Evolutionary conservation across 345 rosid species (phyloP).

Genomic region (Erodium maritimum): DNA sequence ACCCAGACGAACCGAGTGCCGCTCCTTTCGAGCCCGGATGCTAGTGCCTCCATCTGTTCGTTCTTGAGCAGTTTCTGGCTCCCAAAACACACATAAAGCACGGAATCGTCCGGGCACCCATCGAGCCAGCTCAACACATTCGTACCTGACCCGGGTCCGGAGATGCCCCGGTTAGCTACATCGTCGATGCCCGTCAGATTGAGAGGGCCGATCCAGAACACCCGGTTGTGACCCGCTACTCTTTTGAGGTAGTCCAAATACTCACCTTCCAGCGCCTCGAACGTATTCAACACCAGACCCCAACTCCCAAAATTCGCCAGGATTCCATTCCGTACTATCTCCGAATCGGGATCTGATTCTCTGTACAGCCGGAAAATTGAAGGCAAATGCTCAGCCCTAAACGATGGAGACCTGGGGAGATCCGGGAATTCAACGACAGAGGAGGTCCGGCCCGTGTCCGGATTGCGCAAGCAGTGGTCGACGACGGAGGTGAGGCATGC

Average conservation of each 20-base stretch:
- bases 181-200: slow-evolving; percentile 25
- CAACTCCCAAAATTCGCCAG: slow-evolving; percentile 22
- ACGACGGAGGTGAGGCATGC: slow-evolving; percentile 19
- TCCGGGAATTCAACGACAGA: slow-evolving; percentile 21
- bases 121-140: slow-evolving; percentile 37
- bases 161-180: too few relatives aligned
- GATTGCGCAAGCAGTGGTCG: slow-evolving; percentile 20
- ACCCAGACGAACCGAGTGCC: slow-evolving; percentile 5
- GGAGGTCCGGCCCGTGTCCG: slow-evolving; percentile 7
- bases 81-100: slow-evolving; percentile 55
- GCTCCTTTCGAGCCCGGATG: slow-evolving; percentile 17
- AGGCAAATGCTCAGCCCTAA: slow-evolving; percentile 41
- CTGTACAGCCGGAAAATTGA: slow-evolving; percentile 16
- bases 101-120: slow-evolving; percentile 36
- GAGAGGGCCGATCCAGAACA: slow-evolving; percentile 50
- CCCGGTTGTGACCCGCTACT: slow-evolving; percentile 30
- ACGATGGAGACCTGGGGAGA: slow-evolving; percentile 43
- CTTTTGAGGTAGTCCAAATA: slow-evolving; percentile 25
- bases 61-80: slow-evolving; percentile 34
- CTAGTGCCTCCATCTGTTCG: slow-evolving; percentile 40
- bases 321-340: slow-evolving; percentile 18
- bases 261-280: slow-evolving; percentile 31
- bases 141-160: background rate
- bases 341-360: slow-evolving; percentile 24
- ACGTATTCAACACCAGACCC: slow-evolving; percentile 40